Conservation (phyloP, 1,139 yeast genomes). For the Blastobotrys buckinghamii region DNA sequence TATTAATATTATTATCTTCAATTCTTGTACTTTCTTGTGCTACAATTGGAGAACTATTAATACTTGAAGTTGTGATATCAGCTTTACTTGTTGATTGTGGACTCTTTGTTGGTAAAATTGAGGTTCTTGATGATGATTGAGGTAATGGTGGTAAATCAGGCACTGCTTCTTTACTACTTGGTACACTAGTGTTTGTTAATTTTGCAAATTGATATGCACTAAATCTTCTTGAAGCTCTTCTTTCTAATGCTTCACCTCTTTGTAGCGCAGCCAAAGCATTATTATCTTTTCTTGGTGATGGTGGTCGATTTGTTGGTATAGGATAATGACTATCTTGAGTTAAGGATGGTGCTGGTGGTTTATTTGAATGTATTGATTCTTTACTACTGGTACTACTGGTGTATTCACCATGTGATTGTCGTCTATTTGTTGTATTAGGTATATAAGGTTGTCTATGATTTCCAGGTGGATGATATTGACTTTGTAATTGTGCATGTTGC, state of each 20-base stretch:
- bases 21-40: not conserved
- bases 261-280: slow-evolving; percentile 67
- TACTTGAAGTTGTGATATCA: slow-evolving; percentile 21
- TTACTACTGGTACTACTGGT: not conserved
- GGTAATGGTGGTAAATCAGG: slow-evolving; percentile 31
- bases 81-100: slow-evolving; percentile 24
- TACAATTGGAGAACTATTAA: slow-evolving; percentile 10
- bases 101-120: slow-evolving; percentile 24
- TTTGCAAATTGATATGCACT: slow-evolving; percentile 92
- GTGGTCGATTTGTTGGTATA: not conserved
- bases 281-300: slow-evolving; percentile 3
- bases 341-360: not conserved
- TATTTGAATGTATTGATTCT: too few species aligned
- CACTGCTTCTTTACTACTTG: slow-evolving; percentile 20
- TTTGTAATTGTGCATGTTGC: not conserved
- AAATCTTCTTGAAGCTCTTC: slow-evolving; percentile 88
- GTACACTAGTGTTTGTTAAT: slow-evolving; percentile 43
- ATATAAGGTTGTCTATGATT: slow-evolving; percentile 14
- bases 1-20: slow-evolving; percentile 9
- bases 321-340: not conserved
- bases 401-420: not conserved
- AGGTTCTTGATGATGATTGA: slow-evolving; percentile 10
- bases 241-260: slow-evolving; percentile 71
- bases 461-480: slow-evolving; percentile 14
- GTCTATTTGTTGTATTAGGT: slow-evolving; percentile 4